These are phyloP conservation scores for Leersia perrieri DNA, from an alignment of 176 grass and related monocot genomes.

Conservation along the genomic window DNA sequence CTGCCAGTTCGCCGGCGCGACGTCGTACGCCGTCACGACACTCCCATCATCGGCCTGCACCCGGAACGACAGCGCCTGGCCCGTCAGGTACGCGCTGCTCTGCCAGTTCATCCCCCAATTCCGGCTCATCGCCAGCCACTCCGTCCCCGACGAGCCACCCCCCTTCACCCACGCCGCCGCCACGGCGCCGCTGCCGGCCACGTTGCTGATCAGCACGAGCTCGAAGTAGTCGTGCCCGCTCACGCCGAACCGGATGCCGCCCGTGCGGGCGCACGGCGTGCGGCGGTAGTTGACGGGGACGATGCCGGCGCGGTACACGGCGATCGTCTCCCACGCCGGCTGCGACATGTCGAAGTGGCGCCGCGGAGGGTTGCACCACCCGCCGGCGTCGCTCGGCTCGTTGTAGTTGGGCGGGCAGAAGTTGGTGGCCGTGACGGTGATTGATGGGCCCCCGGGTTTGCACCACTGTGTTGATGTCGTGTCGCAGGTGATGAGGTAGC, in stretches of 20 bases:
- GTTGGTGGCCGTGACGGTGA: constrained; percentile 47
- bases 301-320: constrained; percentile 23
- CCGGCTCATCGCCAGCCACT: constrained; percentile 55
- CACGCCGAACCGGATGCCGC: constrained; percentile 47
- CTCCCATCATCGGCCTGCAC: constrained; percentile 51
- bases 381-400: constrained; percentile 13
- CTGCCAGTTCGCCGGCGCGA: constrained; percentile 51
- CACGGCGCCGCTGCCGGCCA: constrained; percentile 55
- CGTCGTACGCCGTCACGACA: constrained; percentile 10
- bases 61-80: constrained; percentile 43
- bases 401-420: constrained; percentile 49
- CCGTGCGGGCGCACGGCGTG: constrained; percentile 13
- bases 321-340: constrained; percentile 48
- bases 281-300: constrained; percentile 27
- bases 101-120: constrained; percentile 73
- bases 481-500: constrained; percentile 39
- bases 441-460: constrained; percentile 23
- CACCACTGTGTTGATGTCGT: constrained; percentile 15
- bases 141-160: background rate
- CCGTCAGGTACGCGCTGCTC: constrained; percentile 43
- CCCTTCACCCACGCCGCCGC: constrained; percentile 45
- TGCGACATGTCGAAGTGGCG: constrained; percentile 56
- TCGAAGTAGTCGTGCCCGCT: constrained; percentile 47
- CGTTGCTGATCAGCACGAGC: constrained; percentile 46
- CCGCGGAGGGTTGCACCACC: constrained; percentile 46